phyloP scores from a whole-genome alignment of 2,329 filamentous ascomycete species.

The Aspergillus sp. region DNA sequence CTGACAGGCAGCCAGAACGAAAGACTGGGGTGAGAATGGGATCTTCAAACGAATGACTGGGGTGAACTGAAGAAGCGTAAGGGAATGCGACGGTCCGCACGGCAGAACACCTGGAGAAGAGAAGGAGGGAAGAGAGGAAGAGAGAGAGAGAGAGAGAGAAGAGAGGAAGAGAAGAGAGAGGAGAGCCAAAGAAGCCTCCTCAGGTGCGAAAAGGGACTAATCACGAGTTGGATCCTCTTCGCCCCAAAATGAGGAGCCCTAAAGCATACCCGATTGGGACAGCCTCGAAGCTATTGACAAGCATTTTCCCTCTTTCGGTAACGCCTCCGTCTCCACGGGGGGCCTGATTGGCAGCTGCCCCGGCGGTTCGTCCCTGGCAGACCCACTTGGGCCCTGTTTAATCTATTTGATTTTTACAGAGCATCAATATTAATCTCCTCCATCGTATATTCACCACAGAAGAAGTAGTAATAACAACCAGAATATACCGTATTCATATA shows the following conservation, averaged over 20 bases:
- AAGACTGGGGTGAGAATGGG: slow-evolving; percentile 21
- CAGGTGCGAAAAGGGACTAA: background rate
- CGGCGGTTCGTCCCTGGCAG: slow-evolving; percentile 15
- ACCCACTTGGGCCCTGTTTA: background rate
- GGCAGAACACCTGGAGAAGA: slow-evolving; percentile 5
- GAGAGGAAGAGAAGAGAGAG: background rate
- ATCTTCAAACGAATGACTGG: slow-evolving; percentile 24
- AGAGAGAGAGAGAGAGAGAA: background rate
- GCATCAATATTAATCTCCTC: background rate
- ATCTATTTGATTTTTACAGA: background rate
- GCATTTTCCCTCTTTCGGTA: slow-evolving; percentile 7
- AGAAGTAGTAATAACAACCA: too few relatives aligned
- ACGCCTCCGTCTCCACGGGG: background rate
- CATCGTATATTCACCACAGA: background rate
- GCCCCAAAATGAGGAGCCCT: background rate
- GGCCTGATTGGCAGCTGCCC: slow-evolving; percentile 1
- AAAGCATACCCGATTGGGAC: slow-evolving; percentile 9
- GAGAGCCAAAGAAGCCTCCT: background rate
- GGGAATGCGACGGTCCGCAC: slow-evolving; percentile 1
- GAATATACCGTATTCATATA: too few relatives aligned
- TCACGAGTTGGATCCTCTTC: background rate
- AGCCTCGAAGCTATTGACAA: slow-evolving; percentile 15
- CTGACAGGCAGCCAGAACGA: slow-evolving; percentile 13
- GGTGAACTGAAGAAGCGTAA: slow-evolving; percentile 21
- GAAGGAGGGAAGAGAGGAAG: slow-evolving; percentile 1